Percentiles rank a stretch among this genome's conserved stretches.
These are phyloP conservation scores for Phytophthora uliginosa DNA, from an alignment of 352 stramenopile species.

Conservation along the genomic window DNA sequence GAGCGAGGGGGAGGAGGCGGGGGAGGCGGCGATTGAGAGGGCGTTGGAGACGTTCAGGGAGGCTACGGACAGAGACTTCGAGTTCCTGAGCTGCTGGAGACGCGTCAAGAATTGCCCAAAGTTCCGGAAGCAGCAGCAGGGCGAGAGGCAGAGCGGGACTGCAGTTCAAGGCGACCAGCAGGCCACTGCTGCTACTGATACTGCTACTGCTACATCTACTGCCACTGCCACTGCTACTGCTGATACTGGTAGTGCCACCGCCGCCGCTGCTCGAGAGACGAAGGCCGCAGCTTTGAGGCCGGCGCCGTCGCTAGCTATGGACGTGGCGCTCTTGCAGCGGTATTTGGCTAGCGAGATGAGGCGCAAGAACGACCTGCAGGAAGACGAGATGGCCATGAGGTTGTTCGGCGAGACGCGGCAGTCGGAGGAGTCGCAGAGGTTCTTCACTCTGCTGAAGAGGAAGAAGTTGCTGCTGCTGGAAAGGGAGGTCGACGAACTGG, in stretches of 20 bases:
- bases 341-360: neutral
- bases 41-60: neutral
- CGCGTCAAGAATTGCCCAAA: neutral
- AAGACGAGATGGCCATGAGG: neutral
- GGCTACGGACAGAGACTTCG: neutral
- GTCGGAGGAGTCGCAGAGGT: conserved; percentile 18
- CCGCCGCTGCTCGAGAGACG: neutral
- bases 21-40: neutral
- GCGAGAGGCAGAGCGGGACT: neutral
- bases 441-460: conserved; percentile 30
- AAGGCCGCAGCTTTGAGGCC: neutral
- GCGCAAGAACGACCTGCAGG: neutral
- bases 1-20: neutral
- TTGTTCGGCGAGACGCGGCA: neutral
- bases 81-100: neutral
- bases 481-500: conserved; percentile 24
- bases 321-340: neutral
- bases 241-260: neutral
- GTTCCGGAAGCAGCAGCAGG: neutral
- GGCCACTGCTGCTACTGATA: neutral
- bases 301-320: neutral
- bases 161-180: neutral
- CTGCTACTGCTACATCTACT: neutral
- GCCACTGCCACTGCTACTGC: neutral
- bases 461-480: conserved; percentile 32